Evolutionary conservation across 2,329 filamentous ascomycete genomes (phyloP), one percentile per base, ranked within the genome.

Genomic region (Talaromyces sp.): DNA sequence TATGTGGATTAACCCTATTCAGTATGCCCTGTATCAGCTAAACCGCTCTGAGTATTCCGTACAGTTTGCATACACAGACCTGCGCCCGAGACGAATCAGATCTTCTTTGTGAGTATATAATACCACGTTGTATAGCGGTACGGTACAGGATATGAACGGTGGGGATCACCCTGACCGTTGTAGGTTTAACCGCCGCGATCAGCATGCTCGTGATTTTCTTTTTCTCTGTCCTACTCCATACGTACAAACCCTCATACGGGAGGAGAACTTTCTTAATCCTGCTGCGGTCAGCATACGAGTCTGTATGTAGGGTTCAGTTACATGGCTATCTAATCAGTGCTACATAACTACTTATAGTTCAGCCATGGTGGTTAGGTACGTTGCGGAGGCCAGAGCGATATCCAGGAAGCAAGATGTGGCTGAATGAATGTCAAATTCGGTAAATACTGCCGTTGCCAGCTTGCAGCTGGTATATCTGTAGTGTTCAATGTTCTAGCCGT

Each of bases 251-350:
- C 5, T 31, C 27, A 6, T 31, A 31, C 27, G 4, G 27, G 5
- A 31, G 49, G n/a, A 35, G 17, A 54, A 35, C 27, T n/a, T 54
- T 50, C 47, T 50, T 19, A 6, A 54, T 56, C 52, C 31, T 56
- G n/a, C 52, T 25, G 52, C 52, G 25, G 52, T 56, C 52, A 56
- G 52, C 31, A 56, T 37, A 25, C 52, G n/a, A 33, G 50, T 33
- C 1, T 31, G 25, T n/a, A 52, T 33, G 49, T 31, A 17, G 47
- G 6, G 9, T 31, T 11, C 27, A 33, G 25, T 52, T 33, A 33
- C 45, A 27, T 49, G 22, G 45, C 45, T 49, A 49, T 22, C 27
- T 27, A 49, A 15, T 5, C 45, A 17, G 45, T 49, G 45, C 45
- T 49, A 50, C 47, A 27, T 27, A 22, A 22, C 22, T 22, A 27